phyloP scores from a whole-genome alignment of 306 rosid genomes.

The Quercus agrifolia region DNA sequence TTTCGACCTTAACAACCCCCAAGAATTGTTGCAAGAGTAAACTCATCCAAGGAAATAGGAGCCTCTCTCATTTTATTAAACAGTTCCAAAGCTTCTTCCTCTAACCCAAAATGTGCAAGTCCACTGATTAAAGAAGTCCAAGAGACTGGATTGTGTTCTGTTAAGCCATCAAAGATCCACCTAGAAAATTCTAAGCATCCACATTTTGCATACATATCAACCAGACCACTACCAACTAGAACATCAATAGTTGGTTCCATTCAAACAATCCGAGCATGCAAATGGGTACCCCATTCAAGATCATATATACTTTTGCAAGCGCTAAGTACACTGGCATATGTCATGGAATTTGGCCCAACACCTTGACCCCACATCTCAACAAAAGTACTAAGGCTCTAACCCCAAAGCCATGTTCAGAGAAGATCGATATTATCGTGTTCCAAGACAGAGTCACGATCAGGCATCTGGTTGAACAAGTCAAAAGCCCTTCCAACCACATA shows the following conservation, averaged over 20 bases:
- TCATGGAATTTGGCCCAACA: slow-evolving; percentile 47
- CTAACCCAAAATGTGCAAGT: slow-evolving; percentile 44
- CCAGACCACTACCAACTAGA: slow-evolving; percentile 41
- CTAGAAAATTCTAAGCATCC: slow-evolving; percentile 51
- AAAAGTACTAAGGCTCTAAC: slow-evolving; percentile 47
- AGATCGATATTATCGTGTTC: slow-evolving; percentile 49
- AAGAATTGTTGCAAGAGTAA: slow-evolving; percentile 55
- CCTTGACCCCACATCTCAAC: slow-evolving; percentile 67
- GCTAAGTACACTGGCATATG: slow-evolving; percentile 59
- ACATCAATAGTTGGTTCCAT: slow-evolving; percentile 43
- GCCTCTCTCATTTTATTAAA: slow-evolving; percentile 58
- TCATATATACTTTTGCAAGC: slow-evolving; percentile 52
- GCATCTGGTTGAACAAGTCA: slow-evolving; percentile 43
- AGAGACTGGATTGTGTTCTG: slow-evolving; percentile 44
- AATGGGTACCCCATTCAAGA: slow-evolving; percentile 64
- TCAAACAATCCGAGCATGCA: slow-evolving; percentile 69
- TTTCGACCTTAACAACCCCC: slow-evolving; percentile 50
- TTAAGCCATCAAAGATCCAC: slow-evolving; percentile 45
- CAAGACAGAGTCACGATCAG: slow-evolving; percentile 60
- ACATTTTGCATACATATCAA: slow-evolving; percentile 75
- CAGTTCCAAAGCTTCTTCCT: slow-evolving; percentile 51
- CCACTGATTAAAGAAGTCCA: slow-evolving; percentile 74
- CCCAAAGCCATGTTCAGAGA: slow-evolving; percentile 58
- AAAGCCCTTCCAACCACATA: slow-evolving; percentile 53
- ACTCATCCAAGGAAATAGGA: slow-evolving; percentile 49